Percentiles rank a stretch among this genome's conserved stretches.
Conservation (phyloP, 768 basidiomycete genomes). For the Amanita fuliginea region DNA sequence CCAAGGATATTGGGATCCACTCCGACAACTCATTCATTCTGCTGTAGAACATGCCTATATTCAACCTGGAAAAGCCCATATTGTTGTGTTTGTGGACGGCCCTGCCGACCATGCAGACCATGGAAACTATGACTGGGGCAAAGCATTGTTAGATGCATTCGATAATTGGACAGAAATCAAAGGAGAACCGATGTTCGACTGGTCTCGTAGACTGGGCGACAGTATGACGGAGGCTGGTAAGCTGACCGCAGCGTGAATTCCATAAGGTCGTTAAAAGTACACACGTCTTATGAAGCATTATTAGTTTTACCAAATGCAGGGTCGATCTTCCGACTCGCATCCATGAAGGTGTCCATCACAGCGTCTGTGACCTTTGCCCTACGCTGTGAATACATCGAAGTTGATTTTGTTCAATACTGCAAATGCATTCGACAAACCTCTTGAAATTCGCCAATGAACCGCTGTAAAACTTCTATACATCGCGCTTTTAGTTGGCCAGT, state of each 20-base stretch:
- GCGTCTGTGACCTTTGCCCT: slow-evolving; percentile 75
- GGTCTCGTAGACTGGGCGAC: slow-evolving; percentile 31
- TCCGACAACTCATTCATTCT: slow-evolving; percentile 63
- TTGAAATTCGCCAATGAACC: slow-evolving; percentile 82
- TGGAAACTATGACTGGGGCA: slow-evolving; percentile 68
- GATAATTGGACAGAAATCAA: slow-evolving; percentile 40
- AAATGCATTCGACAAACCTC: slow-evolving; percentile 25
- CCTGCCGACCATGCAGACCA: slow-evolving; percentile 43
- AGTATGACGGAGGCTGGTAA: slow-evolving; percentile 9
- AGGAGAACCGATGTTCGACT: slow-evolving; percentile 30
- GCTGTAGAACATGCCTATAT: slow-evolving; percentile 72
- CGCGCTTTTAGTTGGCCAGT: slow-evolving; percentile 87
- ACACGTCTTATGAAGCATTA: not conserved
- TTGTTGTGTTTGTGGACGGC: slow-evolving; percentile 72
- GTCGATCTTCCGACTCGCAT: slow-evolving; percentile 64
- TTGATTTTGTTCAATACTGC: not conserved
- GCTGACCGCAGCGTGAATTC: slow-evolving; percentile 9
- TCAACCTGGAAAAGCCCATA: slow-evolving; percentile 38
- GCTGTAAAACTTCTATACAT: slow-evolving; percentile 76
- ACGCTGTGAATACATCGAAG: slow-evolving; percentile 34
- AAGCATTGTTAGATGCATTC: slow-evolving; percentile 52
- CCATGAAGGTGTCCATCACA: slow-evolving; percentile 69
- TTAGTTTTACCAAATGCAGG: slow-evolving; percentile 27
- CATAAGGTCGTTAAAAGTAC: not conserved
- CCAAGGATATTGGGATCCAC: slow-evolving; percentile 68